Base-by-base conservation (phyloP, 192 early-diverging fungal species). In the Coemansia guatemalensis region DNA sequence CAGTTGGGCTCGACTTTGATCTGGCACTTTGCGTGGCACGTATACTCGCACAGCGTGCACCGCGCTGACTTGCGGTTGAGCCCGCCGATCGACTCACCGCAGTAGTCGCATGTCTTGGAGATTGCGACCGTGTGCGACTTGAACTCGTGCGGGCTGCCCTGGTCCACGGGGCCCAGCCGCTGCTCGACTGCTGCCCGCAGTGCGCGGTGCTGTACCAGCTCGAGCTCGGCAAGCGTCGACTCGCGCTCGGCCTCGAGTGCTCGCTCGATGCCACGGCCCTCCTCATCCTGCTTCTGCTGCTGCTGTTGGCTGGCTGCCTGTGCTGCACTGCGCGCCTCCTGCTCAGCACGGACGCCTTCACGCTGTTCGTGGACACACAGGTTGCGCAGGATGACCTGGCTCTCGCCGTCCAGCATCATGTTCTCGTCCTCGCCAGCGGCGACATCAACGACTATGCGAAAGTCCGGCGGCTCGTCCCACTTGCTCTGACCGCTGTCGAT, bases 391-490 rank as follows among this genome's bases (percentile, higher is more conserved):
- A 77, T 64, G 26, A 60, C 69, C 59, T 77, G 74, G 69, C 70
- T 72, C 59, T 72, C 70, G 58, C 70, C 70, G 26, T 72, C 70
- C 26, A 56, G 33, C 8, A 64, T 64, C 58, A 72, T 62, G 23
- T 21, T 26, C 18, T 67, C 68, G 56, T 64, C 60, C 21, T 77
- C 74, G 64, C 74, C 74, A 32, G 56, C 65, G 11, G 74, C 74
- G 5, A 52, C 35, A 33, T 77, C 74, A 0, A 77, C 74, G 22
- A 77, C 67, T 4, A 77, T 69, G 52, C 74, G 74, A 54, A 77
- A 77, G 53, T 77, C 74, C 25, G 74, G 63, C 61, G 58, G 74
- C 74, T 77, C 74, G 48, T 77, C 74, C 74, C 74, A 77, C 41
- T 39, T 55, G 53, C 74, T 77, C 53, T 56, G 53, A 2, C 74